Base-by-base conservation (phyloP, 352 stramenopile species). In the Phytophthora boehmeriae region DNA sequence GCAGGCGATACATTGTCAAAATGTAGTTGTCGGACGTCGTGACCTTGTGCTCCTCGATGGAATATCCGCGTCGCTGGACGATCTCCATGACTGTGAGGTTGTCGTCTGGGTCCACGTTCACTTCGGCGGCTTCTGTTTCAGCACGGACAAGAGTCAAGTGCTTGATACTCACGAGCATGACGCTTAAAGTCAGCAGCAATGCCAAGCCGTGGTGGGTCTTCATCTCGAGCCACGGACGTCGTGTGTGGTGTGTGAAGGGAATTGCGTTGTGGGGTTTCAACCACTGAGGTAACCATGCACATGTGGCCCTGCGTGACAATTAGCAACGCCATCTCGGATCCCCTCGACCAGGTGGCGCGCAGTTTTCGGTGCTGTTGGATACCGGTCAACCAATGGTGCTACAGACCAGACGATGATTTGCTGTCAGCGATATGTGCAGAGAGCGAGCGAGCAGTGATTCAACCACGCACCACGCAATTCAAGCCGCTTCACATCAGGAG, bases 1-100 rank as follows among this genome's bases (percentile, higher is more conserved):
- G 79, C 20, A 89, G 53, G 17, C 76, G 76, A 45, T 87, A 89
- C 76, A 89, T 87, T 16, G 76, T 87, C 34, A 89, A 65, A 54
- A 89, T 78, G 59, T 86, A 89, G 42, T 69, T 56, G 48, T 89
- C 79, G 10, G 48, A 66, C 13, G 79, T 89, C 14, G 72, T 76
- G 34, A 89, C 79, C 23, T 85, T 68, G 61, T 89, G 79, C 54
- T 78, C 67, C 46, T 89, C 76, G 30, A 87, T 67, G 42, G 64
- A 45, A 57, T 89, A 89, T 23, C 79, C 79, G n/a, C 78, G 73
- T 9, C 60, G 46, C 43, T 75, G 6, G 5, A 88, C 56, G 32
- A 86, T 75, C 66, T 85, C 22, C 65, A 71, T 81, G 23, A 88
- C 78, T 0, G 65, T 84, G 27, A 76, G 52, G 2, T 68, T 66